Evolutionary conservation across 139 green algal species (phyloP).

Genomic region (Closterium sp.): DNA sequence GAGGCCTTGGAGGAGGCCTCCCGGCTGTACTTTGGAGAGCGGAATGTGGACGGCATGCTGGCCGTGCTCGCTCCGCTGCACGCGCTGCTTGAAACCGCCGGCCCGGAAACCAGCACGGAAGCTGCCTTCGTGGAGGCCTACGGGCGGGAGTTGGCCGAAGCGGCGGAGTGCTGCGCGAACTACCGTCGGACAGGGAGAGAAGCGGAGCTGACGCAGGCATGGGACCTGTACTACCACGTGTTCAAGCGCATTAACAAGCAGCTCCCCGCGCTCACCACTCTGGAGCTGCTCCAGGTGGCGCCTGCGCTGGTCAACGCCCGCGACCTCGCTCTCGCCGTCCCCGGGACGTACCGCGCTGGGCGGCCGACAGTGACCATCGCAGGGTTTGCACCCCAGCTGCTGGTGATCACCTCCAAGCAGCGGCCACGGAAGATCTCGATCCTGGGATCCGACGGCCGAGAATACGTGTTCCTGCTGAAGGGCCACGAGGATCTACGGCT

Average conservation of each 20-base stretch:
- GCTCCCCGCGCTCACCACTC: slow-evolving; percentile 87
- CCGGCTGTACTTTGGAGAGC: slow-evolving; percentile 94
- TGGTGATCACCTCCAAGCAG: slow-evolving; percentile 98
- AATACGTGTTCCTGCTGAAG: slow-evolving; percentile 99
- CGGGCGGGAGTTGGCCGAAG: slow-evolving; percentile 86
- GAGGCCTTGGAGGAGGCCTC: slow-evolving; percentile 87
- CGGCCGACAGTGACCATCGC: slow-evolving; percentile 86
- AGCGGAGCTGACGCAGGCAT: slow-evolving; percentile 93
- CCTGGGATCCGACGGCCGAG: slow-evolving; percentile 83
- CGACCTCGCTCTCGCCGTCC: slow-evolving; percentile 78
- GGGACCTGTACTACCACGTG: slow-evolving; percentile 99
- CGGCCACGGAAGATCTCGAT: slow-evolving; percentile 94
- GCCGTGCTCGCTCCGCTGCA: slow-evolving; percentile 90
- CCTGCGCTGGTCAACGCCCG: slow-evolving; percentile 61
- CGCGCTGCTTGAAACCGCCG: slow-evolving; percentile 76
- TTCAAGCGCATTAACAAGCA: slow-evolving; percentile 99
- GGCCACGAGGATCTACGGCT: slow-evolving; percentile 97
- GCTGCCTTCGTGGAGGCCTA: slow-evolving; percentile 31
- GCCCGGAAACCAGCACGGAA: background rate
- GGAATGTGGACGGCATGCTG: slow-evolving; percentile 95
- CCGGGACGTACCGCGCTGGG: slow-evolving; percentile 89
- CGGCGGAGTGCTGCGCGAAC: slow-evolving; percentile 87
- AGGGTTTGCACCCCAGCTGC: slow-evolving; percentile 84
- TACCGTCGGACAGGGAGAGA: slow-evolving; percentile 80
- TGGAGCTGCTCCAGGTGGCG: slow-evolving; percentile 78